Base-by-base conservation (phyloP, 1,284 basidiomycete species). In the Sporisorium exsertum region DNA sequence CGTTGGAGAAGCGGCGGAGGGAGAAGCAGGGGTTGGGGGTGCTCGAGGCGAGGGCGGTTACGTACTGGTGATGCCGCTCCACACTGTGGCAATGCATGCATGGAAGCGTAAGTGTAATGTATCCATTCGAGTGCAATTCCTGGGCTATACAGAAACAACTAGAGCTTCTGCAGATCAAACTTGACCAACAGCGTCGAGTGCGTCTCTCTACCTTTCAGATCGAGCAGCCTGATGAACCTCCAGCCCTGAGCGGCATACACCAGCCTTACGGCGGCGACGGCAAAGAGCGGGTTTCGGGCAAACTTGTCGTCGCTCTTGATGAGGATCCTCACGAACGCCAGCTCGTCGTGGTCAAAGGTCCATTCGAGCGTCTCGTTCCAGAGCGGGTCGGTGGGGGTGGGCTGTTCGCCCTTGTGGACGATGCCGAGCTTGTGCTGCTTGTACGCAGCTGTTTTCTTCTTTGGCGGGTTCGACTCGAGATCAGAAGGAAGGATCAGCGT, bases 121-220 rank as follows among this genome's bases (percentile, higher is more conserved):
- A 35, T 35, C 18, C 5, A 45, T 20, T 13, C n/a, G 8, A 51
- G 13, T 32, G 32, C n/a, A 35, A 35, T 51, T 33, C 32, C 50
- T 6, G 10, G 10, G 18, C n/a, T 51, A 5, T 22, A 16, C 24
- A 47, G 20, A 24, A 46, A 24, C 16, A 18, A 20, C 56, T 58
- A 77, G n/a, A 59, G 8, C 46, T 59, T 59, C 26, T 73, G 56
- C n/a, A 67, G 43, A 12, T 69, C 64, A 35, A 77, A 79, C 20
- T 56, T 62, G 40, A 71, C 80, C 29, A 81, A 64, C 18, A 82
- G 51, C 9, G 78, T 82, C 24, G 71, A 70, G 43, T 74, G 64
- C 2, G 87, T 88, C 75, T 88, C 86, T 78, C 89, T 89, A 13
- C 90, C 90, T 45, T 87, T 87, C 84, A 86, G 85, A 78, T 89